These are phyloP conservation scores for Metschnikowia lochheadii DNA, from an alignment of 805 yeast genomes.

Conservation along the genomic window DNA sequence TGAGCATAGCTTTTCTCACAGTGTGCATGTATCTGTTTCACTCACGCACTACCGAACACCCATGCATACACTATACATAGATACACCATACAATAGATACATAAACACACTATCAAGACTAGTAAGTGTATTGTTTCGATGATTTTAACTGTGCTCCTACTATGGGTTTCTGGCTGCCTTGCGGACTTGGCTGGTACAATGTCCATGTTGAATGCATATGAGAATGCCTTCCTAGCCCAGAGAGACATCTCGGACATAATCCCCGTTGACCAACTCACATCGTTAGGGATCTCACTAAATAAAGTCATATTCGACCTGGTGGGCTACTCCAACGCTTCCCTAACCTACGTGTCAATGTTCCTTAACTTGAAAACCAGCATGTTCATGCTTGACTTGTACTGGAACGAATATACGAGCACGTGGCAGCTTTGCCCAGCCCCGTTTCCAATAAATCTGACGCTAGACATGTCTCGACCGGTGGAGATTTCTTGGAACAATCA, in stretches of 20 bases:
- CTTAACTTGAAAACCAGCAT: slow-evolving; percentile 15
- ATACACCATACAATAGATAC: too few species aligned
- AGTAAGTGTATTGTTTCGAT: too few species aligned
- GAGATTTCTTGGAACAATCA: slow-evolving; percentile 26
- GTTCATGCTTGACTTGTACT: slow-evolving; percentile 45
- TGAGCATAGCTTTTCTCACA: too few species aligned
- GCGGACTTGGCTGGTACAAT: background rate
- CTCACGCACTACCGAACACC: too few species aligned
- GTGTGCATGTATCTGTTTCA: too few species aligned
- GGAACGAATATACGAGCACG: slow-evolving; percentile 39
- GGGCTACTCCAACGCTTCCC: slow-evolving; percentile 23
- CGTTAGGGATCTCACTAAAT: slow-evolving; percentile 31
- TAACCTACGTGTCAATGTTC: slow-evolving; percentile 8
- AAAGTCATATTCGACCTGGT: slow-evolving; percentile 24
- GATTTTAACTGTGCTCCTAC: background rate
- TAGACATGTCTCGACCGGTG: slow-evolving; percentile 12
- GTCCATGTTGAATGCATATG: slow-evolving; percentile 4
- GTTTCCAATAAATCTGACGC: slow-evolving; percentile 25
- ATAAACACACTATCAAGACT: too few species aligned
- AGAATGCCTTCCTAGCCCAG: slow-evolving; percentile 28
- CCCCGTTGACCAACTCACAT: slow-evolving; percentile 33
- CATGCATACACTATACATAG: too few species aligned
- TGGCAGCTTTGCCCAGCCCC: slow-evolving; percentile 59
- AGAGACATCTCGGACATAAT: slow-evolving; percentile 29
- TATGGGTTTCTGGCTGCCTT: background rate